Conservation (phyloP, 2,329 filamentous ascomycete species). For the Sporothrix pallida region DNA sequence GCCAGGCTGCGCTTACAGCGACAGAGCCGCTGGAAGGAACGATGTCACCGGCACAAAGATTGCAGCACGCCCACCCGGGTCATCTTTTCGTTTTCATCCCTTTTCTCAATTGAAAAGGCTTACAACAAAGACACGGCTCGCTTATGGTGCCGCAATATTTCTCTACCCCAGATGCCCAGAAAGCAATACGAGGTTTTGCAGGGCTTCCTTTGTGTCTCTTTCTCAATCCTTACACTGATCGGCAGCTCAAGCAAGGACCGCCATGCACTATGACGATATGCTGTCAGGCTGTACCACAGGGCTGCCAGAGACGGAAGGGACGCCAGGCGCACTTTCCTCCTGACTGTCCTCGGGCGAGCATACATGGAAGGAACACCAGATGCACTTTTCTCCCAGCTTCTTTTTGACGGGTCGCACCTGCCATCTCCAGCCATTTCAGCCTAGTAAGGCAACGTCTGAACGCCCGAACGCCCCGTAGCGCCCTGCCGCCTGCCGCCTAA, state of each 20-base stretch:
- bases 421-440: neutral
- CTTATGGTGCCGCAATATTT: neutral
- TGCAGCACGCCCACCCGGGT: neutral
- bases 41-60: neutral
- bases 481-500: neutral
- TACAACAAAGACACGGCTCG: neutral
- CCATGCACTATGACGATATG: constrained; percentile 4
- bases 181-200: neutral
- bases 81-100: neutral
- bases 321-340: neutral
- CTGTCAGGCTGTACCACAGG: neutral
- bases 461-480: neutral
- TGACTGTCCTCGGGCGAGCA: neutral
- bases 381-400: neutral
- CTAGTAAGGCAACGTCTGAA: neutral
- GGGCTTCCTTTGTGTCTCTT: neutral
- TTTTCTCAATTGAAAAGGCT: neutral
- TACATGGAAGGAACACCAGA: neutral
- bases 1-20: neutral
- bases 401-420: neutral
- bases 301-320: neutral
- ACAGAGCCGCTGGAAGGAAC: neutral
- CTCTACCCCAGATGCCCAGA: neutral
- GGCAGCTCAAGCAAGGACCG: neutral
- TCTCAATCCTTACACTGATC: neutral